A percentile compares a stretch with the other conserved stretches of the same genome.
phyloP scores from a whole-genome alignment of 2,329 filamentous ascomycete species.

The Pseudophaeomoniella oleicola region DNA sequence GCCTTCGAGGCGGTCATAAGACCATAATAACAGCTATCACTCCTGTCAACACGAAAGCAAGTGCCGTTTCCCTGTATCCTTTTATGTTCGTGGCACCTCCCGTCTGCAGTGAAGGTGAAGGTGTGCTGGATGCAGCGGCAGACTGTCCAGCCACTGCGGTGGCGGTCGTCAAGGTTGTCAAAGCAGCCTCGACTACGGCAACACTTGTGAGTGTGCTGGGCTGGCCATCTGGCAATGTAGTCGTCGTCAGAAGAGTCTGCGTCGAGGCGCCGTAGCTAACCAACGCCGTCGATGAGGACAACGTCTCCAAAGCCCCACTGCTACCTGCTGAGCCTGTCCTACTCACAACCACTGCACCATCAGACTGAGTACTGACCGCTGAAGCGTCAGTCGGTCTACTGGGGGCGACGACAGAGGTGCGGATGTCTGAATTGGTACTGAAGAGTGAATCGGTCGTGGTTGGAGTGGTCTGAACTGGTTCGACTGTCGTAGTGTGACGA shows the following conservation, averaged over 20 bases:
- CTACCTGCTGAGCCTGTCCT: no score
- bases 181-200: slow-evolving; percentile 25
- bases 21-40: no score
- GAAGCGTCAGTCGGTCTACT: slow-evolving; percentile 9
- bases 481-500: slow-evolving; percentile 3
- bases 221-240: slow-evolving; percentile 26
- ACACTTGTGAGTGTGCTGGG: slow-evolving; percentile 27
- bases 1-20: no score
- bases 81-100: neutral
- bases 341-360: slow-evolving; percentile 14
- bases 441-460: slow-evolving; percentile 7
- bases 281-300: slow-evolving; percentile 11
- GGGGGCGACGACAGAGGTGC: slow-evolving; percentile 12
- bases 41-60: no score
- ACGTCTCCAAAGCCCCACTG: slow-evolving; percentile 14
- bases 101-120: neutral
- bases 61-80: neutral
- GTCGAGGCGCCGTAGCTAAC: slow-evolving; percentile 18
- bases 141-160: slow-evolving; percentile 11
- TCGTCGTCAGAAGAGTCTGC: slow-evolving; percentile 24
- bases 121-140: slow-evolving; percentile 4
- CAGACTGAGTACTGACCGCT: slow-evolving; percentile 7
- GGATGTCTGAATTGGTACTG: slow-evolving; percentile 7
- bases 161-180: slow-evolving; percentile 13
- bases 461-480: slow-evolving; percentile 2